phyloP scores from a whole-genome alignment of 495 filamentous ascomycete species.

The Penicillium cataractarum region DNA sequence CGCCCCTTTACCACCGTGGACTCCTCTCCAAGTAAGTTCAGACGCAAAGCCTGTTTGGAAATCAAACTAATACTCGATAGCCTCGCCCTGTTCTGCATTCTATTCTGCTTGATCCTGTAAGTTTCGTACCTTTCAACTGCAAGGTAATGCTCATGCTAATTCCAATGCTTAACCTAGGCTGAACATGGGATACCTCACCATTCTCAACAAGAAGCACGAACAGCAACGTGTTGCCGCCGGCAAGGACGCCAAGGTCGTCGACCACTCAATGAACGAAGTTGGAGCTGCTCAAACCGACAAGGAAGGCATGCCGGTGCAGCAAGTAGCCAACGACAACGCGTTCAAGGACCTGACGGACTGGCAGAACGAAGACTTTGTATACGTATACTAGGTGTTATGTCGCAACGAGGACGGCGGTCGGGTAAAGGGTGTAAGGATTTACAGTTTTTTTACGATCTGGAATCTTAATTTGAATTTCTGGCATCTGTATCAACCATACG shows the following conservation, averaged over 20 bases:
- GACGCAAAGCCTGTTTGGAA: neutral
- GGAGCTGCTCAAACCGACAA: constrained; percentile 46
- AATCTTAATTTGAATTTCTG: neutral
- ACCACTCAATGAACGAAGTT: constrained; percentile 45
- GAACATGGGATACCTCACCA: constrained; percentile 46
- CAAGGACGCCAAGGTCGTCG: constrained; percentile 48
- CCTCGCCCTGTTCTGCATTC: constrained; percentile 58
- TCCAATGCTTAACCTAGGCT: constrained; percentile 24
- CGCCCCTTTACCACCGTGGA: constrained; percentile 56
- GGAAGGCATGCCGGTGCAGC: constrained; percentile 42
- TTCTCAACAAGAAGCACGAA: constrained; percentile 58
- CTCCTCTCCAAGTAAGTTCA: constrained; percentile 51
- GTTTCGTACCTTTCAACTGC: constrained; percentile 13
- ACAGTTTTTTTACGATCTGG: neutral
- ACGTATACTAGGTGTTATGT: constrained; percentile 49
- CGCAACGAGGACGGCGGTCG: neutral
- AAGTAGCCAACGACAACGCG: constrained; percentile 53
- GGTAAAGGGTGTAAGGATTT: neutral
- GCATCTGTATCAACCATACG: neutral
- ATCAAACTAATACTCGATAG: constrained; percentile 21
- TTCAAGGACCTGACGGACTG: constrained; percentile 58
- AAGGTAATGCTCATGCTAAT: neutral
- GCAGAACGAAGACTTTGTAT: constrained; percentile 62
- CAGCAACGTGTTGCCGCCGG: constrained; percentile 50
- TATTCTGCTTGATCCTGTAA: constrained; percentile 50